These are phyloP conservation scores for Triticum dicoccoides DNA, from an alignment of 176 grass and related monocot genomes.

Conservation along the genomic window DNA sequence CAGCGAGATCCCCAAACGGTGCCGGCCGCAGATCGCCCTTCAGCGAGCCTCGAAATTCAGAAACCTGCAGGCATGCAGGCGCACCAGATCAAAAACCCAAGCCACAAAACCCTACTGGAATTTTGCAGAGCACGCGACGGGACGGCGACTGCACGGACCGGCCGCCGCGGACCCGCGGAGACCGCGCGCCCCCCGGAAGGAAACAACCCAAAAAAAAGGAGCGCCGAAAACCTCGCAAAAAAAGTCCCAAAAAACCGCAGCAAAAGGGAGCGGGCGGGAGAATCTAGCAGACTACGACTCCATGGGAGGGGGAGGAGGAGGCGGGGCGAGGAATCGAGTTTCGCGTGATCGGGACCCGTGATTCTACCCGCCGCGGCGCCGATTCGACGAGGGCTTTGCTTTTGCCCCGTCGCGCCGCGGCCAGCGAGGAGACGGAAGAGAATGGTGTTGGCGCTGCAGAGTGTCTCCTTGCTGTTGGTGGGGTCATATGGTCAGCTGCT, in stretches of 20 bases:
- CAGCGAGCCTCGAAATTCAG: constrained; percentile 7
- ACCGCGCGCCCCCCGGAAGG: constrained; percentile 13
- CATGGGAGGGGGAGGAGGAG: background rate
- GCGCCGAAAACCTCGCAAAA: background rate
- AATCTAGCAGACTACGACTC: background rate
- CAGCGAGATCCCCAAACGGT: background rate
- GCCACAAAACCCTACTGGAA: background rate
- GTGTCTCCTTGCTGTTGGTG: background rate
- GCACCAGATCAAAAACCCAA: constrained; percentile 25
- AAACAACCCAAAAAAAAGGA: constrained; percentile 8
- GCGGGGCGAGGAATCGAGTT: background rate
- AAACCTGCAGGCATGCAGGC: constrained; percentile 24
- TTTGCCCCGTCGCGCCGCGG: background rate
- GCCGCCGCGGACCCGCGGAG: background rate
- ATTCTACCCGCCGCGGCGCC: background rate
- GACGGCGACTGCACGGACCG: background rate
- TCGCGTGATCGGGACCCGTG: background rate
- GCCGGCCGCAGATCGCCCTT: background rate
- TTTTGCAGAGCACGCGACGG: background rate
- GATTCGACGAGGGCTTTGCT: constrained; percentile 27
- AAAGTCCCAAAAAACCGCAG: background rate
- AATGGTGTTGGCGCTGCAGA: constrained; percentile 8
- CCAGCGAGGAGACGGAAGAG: background rate
- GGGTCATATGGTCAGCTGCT: background rate
- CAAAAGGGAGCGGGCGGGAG: background rate